phyloP scores from a whole-genome alignment of 495 filamentous ascomycete species.

The Hypoxylon rickii region DNA sequence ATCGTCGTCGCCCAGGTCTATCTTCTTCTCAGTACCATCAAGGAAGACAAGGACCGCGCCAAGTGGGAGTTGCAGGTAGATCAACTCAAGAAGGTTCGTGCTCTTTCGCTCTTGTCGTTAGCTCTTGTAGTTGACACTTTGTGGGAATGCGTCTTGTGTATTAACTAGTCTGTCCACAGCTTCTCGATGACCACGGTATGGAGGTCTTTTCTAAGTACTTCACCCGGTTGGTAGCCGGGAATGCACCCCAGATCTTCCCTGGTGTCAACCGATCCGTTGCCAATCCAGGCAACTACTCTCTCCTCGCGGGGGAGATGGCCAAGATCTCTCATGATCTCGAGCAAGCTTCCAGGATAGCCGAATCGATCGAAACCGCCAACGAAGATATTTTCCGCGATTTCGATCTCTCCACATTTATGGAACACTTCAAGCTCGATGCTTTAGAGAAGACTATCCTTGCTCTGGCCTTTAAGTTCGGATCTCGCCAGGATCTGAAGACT shows the following conservation, averaged over 20 bases:
- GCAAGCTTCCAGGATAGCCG: constrained; percentile 87
- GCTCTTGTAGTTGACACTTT: too few relatives aligned
- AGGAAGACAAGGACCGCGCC: constrained; percentile 84
- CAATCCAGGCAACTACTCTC: constrained; percentile 75
- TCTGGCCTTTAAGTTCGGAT: constrained; percentile 80
- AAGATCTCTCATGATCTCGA: constrained; percentile 79
- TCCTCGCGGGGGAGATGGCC: constrained; percentile 82
- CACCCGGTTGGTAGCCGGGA: constrained; percentile 80
- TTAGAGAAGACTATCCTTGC: constrained; percentile 86
- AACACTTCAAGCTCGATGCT: constrained; percentile 90
- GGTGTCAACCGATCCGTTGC: constrained; percentile 69
- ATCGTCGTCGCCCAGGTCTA: constrained; percentile 95
- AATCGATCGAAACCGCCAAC: constrained; percentile 80
- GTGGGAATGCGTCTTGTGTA: too few relatives aligned
- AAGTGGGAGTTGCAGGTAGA: constrained; percentile 95
- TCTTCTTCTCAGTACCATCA: constrained; percentile 89
- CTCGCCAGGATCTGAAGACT: constrained; percentile 76
- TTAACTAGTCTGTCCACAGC: constrained; percentile 50
- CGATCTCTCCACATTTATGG: constrained; percentile 87
- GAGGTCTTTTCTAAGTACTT: constrained; percentile 94
- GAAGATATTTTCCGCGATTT: constrained; percentile 94
- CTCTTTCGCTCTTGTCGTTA: too few relatives aligned
- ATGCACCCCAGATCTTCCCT: constrained; percentile 85
- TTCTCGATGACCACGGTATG: constrained; percentile 95
- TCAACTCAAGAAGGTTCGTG: constrained; percentile 91